phyloP scores from a whole-genome alignment of 192 early-diverging fungal species.

The Phycomyces nitens region DNA sequence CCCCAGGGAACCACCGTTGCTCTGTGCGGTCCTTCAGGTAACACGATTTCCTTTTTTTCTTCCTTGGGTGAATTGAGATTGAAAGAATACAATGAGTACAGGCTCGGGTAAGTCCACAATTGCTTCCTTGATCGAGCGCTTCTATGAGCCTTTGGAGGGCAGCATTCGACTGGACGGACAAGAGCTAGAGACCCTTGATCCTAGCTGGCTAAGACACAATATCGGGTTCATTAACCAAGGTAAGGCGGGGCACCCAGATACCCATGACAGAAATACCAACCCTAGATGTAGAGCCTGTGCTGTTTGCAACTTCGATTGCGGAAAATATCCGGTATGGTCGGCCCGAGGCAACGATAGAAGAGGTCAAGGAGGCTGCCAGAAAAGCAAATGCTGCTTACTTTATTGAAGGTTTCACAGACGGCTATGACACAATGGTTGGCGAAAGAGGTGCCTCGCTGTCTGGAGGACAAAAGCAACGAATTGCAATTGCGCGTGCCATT shows the following conservation, averaged over 20 bases:
- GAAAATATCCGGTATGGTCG: conserved; percentile 72
- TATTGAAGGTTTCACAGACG: conserved; percentile 67
- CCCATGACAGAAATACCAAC: neutral
- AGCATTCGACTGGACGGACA: conserved; percentile 63
- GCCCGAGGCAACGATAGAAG: conserved; percentile 64
- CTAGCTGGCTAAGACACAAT: conserved; percentile 57
- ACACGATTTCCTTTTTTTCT: neutral
- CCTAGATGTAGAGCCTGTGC: conserved; percentile 53
- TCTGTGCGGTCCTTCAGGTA: conserved; percentile 84
- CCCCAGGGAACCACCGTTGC: conserved; percentile 79
- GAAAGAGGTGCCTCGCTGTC: conserved; percentile 67
- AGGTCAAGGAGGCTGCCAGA: conserved; percentile 62
- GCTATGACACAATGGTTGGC: conserved; percentile 89
- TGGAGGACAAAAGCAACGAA: conserved; percentile 60
- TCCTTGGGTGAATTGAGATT: neutral
- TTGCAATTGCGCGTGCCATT: conserved; percentile 60
- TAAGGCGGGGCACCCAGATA: too few relatives aligned
- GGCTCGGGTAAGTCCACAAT: conserved; percentile 75
- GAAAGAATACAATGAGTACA: conserved; percentile 5
- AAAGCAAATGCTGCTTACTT: conserved; percentile 76
- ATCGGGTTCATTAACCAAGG: conserved; percentile 71
- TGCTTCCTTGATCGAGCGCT: conserved; percentile 68
- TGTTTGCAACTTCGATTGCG: conserved; percentile 74
- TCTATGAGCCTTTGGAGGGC: conserved; percentile 68
- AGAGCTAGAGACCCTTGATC: conserved; percentile 55